A percentile compares a stretch with the other conserved stretches of the same genome.
Conservation (phyloP, 2,329 filamentous ascomycete species). For the Metarhizium guizhouense region DNA sequence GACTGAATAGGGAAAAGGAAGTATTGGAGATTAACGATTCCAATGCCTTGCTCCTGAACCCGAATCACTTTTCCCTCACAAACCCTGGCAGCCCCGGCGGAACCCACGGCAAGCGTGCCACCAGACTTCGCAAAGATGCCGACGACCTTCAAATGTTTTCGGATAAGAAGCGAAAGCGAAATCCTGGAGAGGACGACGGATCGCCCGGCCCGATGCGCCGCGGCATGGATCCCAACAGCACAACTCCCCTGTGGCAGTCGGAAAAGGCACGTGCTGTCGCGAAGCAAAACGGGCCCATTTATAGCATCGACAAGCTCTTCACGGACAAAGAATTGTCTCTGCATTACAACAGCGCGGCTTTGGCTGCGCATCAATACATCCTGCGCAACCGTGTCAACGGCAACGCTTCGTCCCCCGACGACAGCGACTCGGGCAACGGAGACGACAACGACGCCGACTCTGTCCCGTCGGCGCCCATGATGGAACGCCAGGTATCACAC, state of each 20-base stretch:
- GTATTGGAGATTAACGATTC: slow-evolving; percentile 59
- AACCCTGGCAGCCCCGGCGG: slow-evolving; percentile 57
- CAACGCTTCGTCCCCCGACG: slow-evolving; percentile 38
- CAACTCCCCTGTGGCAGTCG: slow-evolving; percentile 53
- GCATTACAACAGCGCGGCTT: slow-evolving; percentile 53
- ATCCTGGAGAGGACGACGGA: slow-evolving; percentile 51
- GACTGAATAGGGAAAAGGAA: slow-evolving; percentile 57
- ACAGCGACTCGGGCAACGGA: slow-evolving; percentile 43
- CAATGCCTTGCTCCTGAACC: slow-evolving; percentile 56
- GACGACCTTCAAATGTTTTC: slow-evolving; percentile 48
- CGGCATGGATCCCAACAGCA: slow-evolving; percentile 45
- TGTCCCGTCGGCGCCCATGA: slow-evolving; percentile 40
- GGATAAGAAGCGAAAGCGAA: slow-evolving; percentile 57
- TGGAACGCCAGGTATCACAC: slow-evolving; percentile 57
- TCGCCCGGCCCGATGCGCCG: slow-evolving; percentile 51
- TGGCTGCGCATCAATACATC: slow-evolving; percentile 54
- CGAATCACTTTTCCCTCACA: slow-evolving; percentile 58
- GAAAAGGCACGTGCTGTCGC: slow-evolving; percentile 46
- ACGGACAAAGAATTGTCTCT: slow-evolving; percentile 61
- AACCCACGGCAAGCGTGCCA: slow-evolving; percentile 53
- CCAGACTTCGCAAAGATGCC: slow-evolving; percentile 49
- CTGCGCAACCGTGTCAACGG: slow-evolving; percentile 48
- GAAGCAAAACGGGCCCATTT: slow-evolving; percentile 50
- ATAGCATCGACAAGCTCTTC: slow-evolving; percentile 62
- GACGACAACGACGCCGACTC: slow-evolving; percentile 42